Evolutionary conservation across 2,329 filamentous ascomycete genomes (phyloP), one percentile per base, ranked within the genome.

Genomic region (Aspergillus thermomutatus): DNA sequence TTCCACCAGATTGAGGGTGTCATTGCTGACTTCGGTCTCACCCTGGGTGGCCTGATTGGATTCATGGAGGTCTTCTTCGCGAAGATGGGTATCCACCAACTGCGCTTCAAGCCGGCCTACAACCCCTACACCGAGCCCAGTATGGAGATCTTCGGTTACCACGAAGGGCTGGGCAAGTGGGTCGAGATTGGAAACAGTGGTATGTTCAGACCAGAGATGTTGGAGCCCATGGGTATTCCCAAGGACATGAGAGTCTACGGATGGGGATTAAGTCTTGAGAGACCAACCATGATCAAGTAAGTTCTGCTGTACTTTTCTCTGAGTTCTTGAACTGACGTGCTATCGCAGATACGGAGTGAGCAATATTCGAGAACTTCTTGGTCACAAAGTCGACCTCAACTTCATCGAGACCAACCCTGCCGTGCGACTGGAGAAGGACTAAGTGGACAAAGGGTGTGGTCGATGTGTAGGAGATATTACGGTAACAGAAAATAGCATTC

Each of bases 1-100:
- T 99, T 99, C 83, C 94, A 99, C 79, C 94, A 99, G 74, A 91
- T 97, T 34, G 94, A 99, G 78, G 94, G 94, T 76, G 93, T 99
- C 51, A 97, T 99, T 77, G 94, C 94, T 26, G 94, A 99, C 77
- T 97, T 96, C 74, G 89, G 89, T 37, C 82, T 99, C 60, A 95
- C 93, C 0, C 84, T 97, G 19, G 94, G 94, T 64, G 94, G 92
- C 49, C 81, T 97, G 57, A 96, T 97, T 82, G 91, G 85, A 78
- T 91, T 97, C 80, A 92, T 97, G 83, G 88, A 93, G 69, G 87
- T 91, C 69, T 97, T 99, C 86, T 99, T 97, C 77, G 83, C 82
- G 61, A 96, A 96, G 82, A 96, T 97, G 89, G 93, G 94, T 64
- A 91, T 99, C 65, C 81, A 85, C 61, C 81, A 85, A 68, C 83